Evolutionary conservation across 768 basidiomycete species (phyloP), one percentile per base, ranked within the genome.

Genomic region (Termitomyces sp.): DNA sequence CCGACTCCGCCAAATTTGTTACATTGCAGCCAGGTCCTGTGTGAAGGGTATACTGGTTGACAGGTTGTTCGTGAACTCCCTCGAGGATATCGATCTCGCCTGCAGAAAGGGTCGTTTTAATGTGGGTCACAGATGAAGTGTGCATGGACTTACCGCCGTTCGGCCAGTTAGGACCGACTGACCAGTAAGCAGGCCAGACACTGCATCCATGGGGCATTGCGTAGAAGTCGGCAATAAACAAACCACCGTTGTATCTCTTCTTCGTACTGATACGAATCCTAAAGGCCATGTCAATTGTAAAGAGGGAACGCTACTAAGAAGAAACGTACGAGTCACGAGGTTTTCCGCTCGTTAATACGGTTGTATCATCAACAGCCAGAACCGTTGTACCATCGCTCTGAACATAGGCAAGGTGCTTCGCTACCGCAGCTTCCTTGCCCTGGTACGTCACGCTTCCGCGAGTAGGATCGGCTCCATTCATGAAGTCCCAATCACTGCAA

Each of bases 61-160:
- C 70, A 1, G 68, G 56, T 62, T 80, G 76, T 23, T 77, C 61
- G 60, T 91, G 81, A 51, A 91, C 86, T 15, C 87, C 86, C 63
- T 92, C 90, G 9, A 91, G 64, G 48, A 89, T 78, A 61, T 91
- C 90, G 45, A 89, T 85, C 66, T 91, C 88, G 16, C 76, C 73
- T 70, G n/a, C n/a, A n/a, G 47, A 56, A 68, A 20, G 32, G 16
- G n/a, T n/a, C n/a, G n/a, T n/a, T n/a, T n/a, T n/a, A n/a, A n/a
- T n/a, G n/a, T n/a, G n/a, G n/a, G n/a, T n/a, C n/a, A n/a, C n/a
- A n/a, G n/a, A n/a, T n/a, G n/a, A n/a, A n/a, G n/a, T n/a, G n/a
- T n/a, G n/a, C n/a, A n/a, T n/a, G n/a, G n/a, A n/a, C n/a, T n/a
- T n/a, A n/a, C n/a, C n/a, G n/a, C n/a, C n/a, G n/a, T n/a, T n/a